These are phyloP conservation scores for Beta corolliflora DNA, from an alignment of 179 eudicot species.

Conservation along the genomic window DNA sequence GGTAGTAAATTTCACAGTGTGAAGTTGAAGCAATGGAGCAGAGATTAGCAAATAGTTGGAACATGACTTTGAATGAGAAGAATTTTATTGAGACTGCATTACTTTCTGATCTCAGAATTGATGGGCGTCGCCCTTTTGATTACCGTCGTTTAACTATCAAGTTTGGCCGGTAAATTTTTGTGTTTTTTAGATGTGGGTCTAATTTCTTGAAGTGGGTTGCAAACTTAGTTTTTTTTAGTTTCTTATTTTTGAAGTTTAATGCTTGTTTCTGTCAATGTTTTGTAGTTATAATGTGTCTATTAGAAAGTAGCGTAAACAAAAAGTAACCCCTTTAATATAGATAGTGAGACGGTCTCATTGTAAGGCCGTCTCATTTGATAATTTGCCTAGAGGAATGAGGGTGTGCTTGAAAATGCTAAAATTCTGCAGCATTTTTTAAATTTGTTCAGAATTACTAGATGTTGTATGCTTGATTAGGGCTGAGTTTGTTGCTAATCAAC, in stretches of 20 bases:
- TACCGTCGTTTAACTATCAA: slow-evolving; percentile 69
- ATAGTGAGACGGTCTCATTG: no score
- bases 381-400: no score
- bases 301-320: no score
- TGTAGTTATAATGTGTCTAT: neutral
- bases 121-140: slow-evolving; percentile 80
- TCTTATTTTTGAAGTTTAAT: neutral
- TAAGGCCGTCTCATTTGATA: no score
- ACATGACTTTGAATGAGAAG: slow-evolving; percentile 83
- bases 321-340: no score
- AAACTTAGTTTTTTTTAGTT: no score
- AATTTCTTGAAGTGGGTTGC: neutral
- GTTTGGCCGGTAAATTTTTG: slow-evolving; percentile 62
- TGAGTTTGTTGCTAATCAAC: no score
- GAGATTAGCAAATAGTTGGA: slow-evolving; percentile 69
- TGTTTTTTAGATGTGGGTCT: neutral
- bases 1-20: slow-evolving; percentile 10
- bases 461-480: no score
- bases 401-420: no score
- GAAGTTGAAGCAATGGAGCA: slow-evolving; percentile 59
- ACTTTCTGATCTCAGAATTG: slow-evolving; percentile 69
- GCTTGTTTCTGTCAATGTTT: neutral
- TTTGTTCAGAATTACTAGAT: no score
- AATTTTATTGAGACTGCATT: slow-evolving; percentile 75
- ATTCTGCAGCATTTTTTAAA: no score